Evolutionary conservation across 768 basidiomycete genomes (phyloP).

Genomic region (Serpula lacrymans): DNA sequence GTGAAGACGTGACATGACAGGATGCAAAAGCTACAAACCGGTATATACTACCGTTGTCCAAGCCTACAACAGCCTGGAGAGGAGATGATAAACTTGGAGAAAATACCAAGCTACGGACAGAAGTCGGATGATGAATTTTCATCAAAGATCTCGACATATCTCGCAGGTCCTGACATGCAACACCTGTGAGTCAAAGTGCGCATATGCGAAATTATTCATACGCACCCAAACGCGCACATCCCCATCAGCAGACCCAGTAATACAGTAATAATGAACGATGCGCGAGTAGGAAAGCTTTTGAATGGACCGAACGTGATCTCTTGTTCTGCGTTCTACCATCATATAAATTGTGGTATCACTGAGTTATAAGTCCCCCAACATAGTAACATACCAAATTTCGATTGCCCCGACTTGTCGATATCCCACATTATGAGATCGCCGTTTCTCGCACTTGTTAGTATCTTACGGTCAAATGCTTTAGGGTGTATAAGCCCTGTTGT

Average conservation of each 20-base stretch:
- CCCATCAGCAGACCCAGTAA: constrained; percentile 79
- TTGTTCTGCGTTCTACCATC: constrained; percentile 58
- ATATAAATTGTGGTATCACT: constrained; percentile 7
- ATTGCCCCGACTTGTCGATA: constrained; percentile 57
- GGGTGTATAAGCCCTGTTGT: constrained; percentile 1
- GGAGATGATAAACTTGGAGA: constrained; percentile 65
- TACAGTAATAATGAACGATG: constrained; percentile 66
- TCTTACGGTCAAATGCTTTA: constrained; percentile 37
- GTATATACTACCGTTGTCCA: constrained; percentile 70
- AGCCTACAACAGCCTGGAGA: constrained; percentile 63
- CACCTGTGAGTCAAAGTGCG: constrained; percentile 2
- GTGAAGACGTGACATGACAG: not conserved
- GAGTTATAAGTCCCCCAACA: constrained; percentile 4
- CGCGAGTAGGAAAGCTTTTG: constrained; percentile 66
- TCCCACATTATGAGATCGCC: constrained; percentile 87
- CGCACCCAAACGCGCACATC: constrained; percentile 78
- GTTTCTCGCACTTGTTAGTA: constrained; percentile 76
- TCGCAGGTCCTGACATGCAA: constrained; percentile 68
- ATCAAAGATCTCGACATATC: constrained; percentile 66
- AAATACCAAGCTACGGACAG: constrained; percentile 67
- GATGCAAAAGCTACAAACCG: constrained; percentile 35
- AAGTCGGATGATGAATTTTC: constrained; percentile 66
- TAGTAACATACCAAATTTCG: constrained; percentile 63
- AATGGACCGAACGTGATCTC: constrained; percentile 71
- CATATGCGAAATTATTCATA: not conserved